A percentile compares a stretch with the other conserved stretches of the same genome.
Evolutionary conservation across 192 early-diverging fungal species (phyloP).

Genomic region (Kappamyces sp.): DNA sequence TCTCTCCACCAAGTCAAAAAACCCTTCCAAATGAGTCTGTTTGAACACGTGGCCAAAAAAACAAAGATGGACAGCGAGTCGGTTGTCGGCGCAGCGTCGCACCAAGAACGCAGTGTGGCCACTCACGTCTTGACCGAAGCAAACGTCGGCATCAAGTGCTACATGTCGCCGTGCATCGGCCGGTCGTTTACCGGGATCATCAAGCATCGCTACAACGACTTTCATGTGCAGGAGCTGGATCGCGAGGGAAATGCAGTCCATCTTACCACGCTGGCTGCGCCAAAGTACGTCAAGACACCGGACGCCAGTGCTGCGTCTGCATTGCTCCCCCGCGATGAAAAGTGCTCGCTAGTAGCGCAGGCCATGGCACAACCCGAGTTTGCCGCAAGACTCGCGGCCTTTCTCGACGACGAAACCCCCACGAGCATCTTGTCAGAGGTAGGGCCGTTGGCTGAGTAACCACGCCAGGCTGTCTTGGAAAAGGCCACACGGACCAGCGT

Average conservation of each 20-base stretch:
- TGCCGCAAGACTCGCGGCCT: slow-evolving; percentile 20
- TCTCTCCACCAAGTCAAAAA: too few species aligned
- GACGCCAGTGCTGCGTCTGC: slow-evolving; percentile 12
- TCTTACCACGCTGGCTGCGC: slow-evolving; percentile 35
- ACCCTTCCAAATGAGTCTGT: too few species aligned
- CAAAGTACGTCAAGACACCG: slow-evolving; percentile 23
- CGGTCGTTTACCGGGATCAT: slow-evolving; percentile 50
- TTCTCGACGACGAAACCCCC: slow-evolving; percentile 27
- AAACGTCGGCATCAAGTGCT: slow-evolving; percentile 65
- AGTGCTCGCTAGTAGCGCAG: slow-evolving; percentile 17
- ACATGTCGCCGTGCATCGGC: slow-evolving; percentile 20
- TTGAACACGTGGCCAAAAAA: too few species aligned
- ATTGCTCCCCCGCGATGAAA: slow-evolving; percentile 13
- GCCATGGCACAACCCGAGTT: slow-evolving; percentile 9
- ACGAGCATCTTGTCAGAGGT: background rate
- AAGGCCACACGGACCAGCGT: slow-evolving; percentile 48
- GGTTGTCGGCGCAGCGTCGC: too few species aligned
- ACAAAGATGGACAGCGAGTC: too few species aligned
- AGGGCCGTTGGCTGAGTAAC: background rate
- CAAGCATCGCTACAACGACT: slow-evolving; percentile 76
- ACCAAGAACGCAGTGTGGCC: too few species aligned
- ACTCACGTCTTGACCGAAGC: slow-evolving; percentile 30
- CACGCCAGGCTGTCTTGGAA: slow-evolving; percentile 35
- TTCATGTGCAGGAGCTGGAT: slow-evolving; percentile 91
- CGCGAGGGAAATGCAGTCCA: slow-evolving; percentile 61